Evolutionary conservation across 192 early-diverging fungal genomes (phyloP), one percentile per base, ranked within the genome.

Genomic region (Helicostylum pulchrum): DNA sequence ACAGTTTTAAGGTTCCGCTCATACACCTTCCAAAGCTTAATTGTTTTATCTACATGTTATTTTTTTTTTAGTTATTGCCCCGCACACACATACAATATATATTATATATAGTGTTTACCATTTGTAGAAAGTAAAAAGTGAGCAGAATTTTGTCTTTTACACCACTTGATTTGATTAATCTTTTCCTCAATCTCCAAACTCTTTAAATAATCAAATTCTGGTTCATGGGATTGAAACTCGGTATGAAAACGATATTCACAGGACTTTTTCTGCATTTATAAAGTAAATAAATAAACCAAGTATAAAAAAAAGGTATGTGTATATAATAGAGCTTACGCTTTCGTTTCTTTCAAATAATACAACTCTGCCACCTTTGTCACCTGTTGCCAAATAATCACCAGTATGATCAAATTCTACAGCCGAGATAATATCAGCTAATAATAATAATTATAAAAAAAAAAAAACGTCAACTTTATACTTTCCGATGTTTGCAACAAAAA

Each of bases 171-270:
- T 73, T 97, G 93, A 82, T 99, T 99, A 78, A 99, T 97, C 73
- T 99, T 99, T 72, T 99, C 96, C 74, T 99, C 96, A 62, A 99
- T 99, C 77, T 99, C 96, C 67, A 99, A 85, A 81, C 92, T 94
- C 85, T 99, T 99, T 63, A 99, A 83, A 70, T 99, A 99, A 78
- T 99, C 96, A 70, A 99, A 99, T 81, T 99, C 95, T 36, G 96
- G 94, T 82, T 99, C 96, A 79, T 99, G 96, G 70, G 96, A 99
- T 78, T 99, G 96, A 70, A 99, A 99, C 77, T 99, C 96, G 56
- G 96, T 97, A 66, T 94, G 93, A 70, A 99, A 99, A 76, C 97
- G 95, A 85, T 97, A 99, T 77, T 99, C 96, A 79, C 95, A 97
- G 21, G 90, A 86, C 79, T 94, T 93, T 83, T 98, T 98, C 95